Base-by-base conservation (phyloP, 345 rosid species). In the Syzygium jambos region DNA sequence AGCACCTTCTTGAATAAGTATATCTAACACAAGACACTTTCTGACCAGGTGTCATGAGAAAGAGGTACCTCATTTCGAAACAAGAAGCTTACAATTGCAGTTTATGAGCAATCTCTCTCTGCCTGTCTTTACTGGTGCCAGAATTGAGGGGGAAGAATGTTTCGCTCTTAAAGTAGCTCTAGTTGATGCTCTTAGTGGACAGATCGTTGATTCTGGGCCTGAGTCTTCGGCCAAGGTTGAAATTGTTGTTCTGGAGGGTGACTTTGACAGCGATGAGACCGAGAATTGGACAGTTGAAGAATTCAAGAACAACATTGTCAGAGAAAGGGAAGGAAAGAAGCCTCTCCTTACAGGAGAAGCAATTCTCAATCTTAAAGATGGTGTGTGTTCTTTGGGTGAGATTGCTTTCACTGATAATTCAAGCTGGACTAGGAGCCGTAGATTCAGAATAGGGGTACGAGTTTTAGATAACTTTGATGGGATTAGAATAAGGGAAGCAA, bases 401-500 rank as follows among this genome's bases (percentile, higher is more conserved):
- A 90, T 98, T 90, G 93, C 98, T 43, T 95, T 98, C 88, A 93
- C 99, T n/a, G 99, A 98, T 93, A 98, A 98, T 92, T 98, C 99
- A 88, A 96, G 99, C 94, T 98, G 99, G 99, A 98, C 99, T 55
- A 95, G 99, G 89, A 98, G 99, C 93, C 96, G 99, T 84, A 95
- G 93, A 87, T 98, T 98, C 93, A 95, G 97, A 88, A 93, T 98
- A 86, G 99, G 98, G 85, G 98, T 95, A 63, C 92, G 96, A 90
- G 93, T 92, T 84, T 92, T 95, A 80, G 99, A 96, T 88, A 91
- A 88, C 41, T 94, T 90, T 68, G 96, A 94, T 43, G 95, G 93
- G 89, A 91, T 90, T 82, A 90, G 94, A 87, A 87, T 95, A 43
- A 92, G 86, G 90, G 99, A 95, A 90, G 98, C 99, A 56, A 92